Percentiles rank a stretch among this genome's conserved stretches.
These are phyloP conservation scores for Psidium guajava DNA, from an alignment of 345 rosid species.

Conservation along the genomic window DNA sequence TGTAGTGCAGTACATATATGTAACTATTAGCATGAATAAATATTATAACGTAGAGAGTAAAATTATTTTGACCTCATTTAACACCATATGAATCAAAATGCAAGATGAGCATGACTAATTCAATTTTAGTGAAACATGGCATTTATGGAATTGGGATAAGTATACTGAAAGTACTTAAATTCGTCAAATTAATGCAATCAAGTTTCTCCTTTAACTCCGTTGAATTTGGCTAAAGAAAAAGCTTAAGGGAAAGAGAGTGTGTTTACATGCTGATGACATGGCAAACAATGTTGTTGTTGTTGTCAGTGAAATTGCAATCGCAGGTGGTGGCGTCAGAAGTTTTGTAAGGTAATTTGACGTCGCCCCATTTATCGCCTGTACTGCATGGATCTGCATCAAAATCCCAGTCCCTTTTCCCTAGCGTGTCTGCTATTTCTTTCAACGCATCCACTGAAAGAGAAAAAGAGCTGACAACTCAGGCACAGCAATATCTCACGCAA, in stretches of 20 bases:
- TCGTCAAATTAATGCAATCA: neutral
- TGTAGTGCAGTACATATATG: neutral
- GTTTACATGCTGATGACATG: neutral
- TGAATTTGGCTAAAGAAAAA: neutral
- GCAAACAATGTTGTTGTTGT: neutral
- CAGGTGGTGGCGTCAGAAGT: neutral
- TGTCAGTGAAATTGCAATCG: neutral
- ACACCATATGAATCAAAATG: neutral
- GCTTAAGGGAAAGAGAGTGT: neutral
- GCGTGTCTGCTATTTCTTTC: neutral
- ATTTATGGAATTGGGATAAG: neutral
- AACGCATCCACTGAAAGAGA: neutral
- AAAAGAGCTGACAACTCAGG: neutral
- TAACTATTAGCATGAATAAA: neutral
- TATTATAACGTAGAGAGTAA: neutral
- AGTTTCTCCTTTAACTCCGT: neutral
- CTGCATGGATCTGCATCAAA: neutral
- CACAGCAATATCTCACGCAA: neutral
- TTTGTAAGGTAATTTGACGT: neutral
- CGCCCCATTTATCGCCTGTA: neutral
- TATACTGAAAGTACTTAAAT: neutral
- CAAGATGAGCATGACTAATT: neutral
- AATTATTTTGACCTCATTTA: neutral
- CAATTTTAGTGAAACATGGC: neutral
- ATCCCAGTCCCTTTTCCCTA: neutral